phyloP scores from a whole-genome alignment of 345 rosid genomes.

The Nasturtium officinale region DNA sequence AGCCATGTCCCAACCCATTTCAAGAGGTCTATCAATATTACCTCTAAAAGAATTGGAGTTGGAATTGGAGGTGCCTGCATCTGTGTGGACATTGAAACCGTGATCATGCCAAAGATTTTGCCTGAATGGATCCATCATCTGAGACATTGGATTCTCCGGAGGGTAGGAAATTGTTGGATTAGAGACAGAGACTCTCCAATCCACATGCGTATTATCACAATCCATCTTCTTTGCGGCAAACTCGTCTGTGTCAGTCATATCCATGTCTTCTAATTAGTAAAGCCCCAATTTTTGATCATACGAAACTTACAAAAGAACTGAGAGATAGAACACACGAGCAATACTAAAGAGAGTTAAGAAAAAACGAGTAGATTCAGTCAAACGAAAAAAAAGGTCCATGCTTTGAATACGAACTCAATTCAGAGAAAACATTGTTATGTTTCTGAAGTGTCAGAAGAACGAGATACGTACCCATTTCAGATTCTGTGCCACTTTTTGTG shows the following conservation, averaged over 20 bases:
- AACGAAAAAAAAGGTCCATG: constrained; percentile 56
- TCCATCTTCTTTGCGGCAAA: constrained; percentile 51
- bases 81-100: constrained; percentile 45
- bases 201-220: constrained; percentile 50
- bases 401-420: constrained; percentile 48
- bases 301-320: constrained; percentile 24
- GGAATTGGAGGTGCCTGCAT: too few relatives aligned
- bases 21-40: constrained; percentile 52
- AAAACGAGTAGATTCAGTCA: constrained; percentile 56
- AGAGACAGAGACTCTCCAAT: constrained; percentile 58
- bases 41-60: constrained; percentile 43
- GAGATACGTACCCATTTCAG: constrained; percentile 71
- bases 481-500: constrained; percentile 62
- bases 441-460: constrained; percentile 54
- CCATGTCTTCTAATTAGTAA: constrained; percentile 49
- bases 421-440: constrained; percentile 61
- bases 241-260: constrained; percentile 59
- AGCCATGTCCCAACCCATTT: constrained; percentile 67
- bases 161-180: constrained; percentile 52
- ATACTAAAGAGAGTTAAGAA: constrained; percentile 40
- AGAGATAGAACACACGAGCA: constrained; percentile 31
- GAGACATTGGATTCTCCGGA: constrained; percentile 52
- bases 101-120: constrained; percentile 64
- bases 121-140: constrained; percentile 61
- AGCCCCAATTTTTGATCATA: constrained; percentile 8